Evolutionary conservation across 2,329 filamentous ascomycete species (phyloP), one percentile per base, ranked within the genome.

Genomic region (Claviceps quebecensis): DNA sequence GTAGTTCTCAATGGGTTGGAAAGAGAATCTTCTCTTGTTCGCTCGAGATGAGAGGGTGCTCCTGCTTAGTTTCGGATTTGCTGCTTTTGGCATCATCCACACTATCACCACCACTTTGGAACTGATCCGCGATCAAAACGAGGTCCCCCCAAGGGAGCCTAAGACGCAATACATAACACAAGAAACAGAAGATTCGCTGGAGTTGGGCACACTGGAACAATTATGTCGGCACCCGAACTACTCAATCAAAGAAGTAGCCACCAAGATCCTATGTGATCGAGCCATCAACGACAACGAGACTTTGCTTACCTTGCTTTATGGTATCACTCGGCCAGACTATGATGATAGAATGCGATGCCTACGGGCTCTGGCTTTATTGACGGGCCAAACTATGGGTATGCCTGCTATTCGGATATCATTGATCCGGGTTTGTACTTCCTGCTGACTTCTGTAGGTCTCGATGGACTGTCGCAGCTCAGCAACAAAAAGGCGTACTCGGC

Each of bases 141-240:
- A 82, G 64, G 78, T 93, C 60, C 80, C 79, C 54, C 76, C 79
- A 38, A 62, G 71, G 39, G 77, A 81, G 54, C 80, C 80, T 38
- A 83, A 84, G 62, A 78, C 84, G 48, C 78, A 83, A 57, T 86
- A 86, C 63, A 85, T 87, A 56, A 85, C 81, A 14, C 82, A 88
- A 63, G 80, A 84, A 23, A 86, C 83, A 2, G 84, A 89, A 60
- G 84, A 88, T 61, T 77, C 83, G 2, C 71, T 89, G 43, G 77
- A 81, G 53, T 61, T 81, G 11, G 72, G 75, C 43, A 89, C 86
- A 0, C 71, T 90, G 9, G 72, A 81, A 49, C 84, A 80, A 56
- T 73, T 90, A 4, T 70, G 86, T 13, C 72, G 76, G 49, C 85
- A 85, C 63, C 84, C 84, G 54, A 91, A 83, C 64, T 83, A 79